Base-by-base conservation (phyloP, 352 stramenopile genomes). In the Peronospora tabacina region DNA sequence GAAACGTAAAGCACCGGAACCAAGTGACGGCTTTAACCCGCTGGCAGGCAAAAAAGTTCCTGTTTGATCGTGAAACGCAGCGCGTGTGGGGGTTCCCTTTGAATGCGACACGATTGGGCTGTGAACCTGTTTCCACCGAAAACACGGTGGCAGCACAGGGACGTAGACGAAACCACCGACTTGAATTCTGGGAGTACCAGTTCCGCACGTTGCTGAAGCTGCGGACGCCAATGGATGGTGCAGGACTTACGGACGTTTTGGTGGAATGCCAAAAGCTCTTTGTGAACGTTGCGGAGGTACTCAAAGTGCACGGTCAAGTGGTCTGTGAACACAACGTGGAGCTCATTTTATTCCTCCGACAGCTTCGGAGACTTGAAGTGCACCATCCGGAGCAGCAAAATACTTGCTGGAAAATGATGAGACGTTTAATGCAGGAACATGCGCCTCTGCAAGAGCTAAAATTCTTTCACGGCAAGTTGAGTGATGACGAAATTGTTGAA, bases 391-490 rank as follows among this genome's bases (percentile, higher is more conserved):
- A 89, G 17, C 75, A 85, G 60, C 73, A 82, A 47, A 56, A 63
- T 20, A 87, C 55, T 12, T 72, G 45, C 37, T 72, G 63, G 64
- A 44, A 50, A n/a, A 83, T 64, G 10, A 66, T 67, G 40, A 40
- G 43, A 8, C 51, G 33, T 5, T 50, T 85, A 17, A 55, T 85
- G 9, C 51, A 65, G 34, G 19, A 42, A 3, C 57, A 75, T 29
- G 33, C 48, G 20, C 49, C 63, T 12, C 52, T 91, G 1, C 46
- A 49, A 0, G 70, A 85, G 29, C 40, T 91, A 12, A 65, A 73
- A 9, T 85, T 88, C 42, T 91, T 89, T 24, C 80, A 91, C 39
- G 80, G 80, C 15, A 82, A 81, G 20, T 49, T 89, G 28, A 67
- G 46, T 41, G 62, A 80, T 41, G 40, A 37, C 5, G 61, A 82